Evolutionary conservation across 148 eudicot genomes (phyloP).

Genomic region (Rhododendron henanense): DNA sequence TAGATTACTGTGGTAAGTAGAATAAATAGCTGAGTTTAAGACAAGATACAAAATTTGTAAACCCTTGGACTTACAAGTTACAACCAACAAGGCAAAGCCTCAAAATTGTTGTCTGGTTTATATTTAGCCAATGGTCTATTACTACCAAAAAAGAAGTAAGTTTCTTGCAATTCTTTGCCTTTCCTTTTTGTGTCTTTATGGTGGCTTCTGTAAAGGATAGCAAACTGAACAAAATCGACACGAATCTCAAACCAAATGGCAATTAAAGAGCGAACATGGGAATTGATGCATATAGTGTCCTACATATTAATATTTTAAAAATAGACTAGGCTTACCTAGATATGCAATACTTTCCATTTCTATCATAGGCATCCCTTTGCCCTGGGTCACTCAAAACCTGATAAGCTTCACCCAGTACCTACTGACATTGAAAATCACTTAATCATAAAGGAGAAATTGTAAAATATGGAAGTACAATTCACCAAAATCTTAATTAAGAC

Average conservation of each 20-base stretch:
- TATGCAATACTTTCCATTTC: conserved; percentile 69
- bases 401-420: conserved; percentile 92
- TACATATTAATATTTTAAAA: not conserved
- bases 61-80: not conserved
- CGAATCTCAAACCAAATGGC: not conserved
- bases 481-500: not conserved
- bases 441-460: not conserved
- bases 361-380: conserved; percentile 82
- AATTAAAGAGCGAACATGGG: not conserved
- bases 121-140: not conserved
- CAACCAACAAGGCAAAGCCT: not conserved
- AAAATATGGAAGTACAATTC: not conserved
- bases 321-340: conserved; percentile 47
- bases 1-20: not conserved
- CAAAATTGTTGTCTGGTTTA: not conserved
- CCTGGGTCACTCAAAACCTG: conserved; percentile 84
- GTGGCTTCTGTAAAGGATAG: not conserved
- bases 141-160: not conserved
- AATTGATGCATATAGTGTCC: not conserved
- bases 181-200: not conserved
- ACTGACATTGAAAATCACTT: conserved; percentile 6
- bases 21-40: not conserved
- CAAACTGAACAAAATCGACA: not conserved
- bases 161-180: not conserved
- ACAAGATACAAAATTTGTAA: not conserved